A percentile compares a stretch with the other conserved stretches of the same genome.
These are phyloP conservation scores for Kurtzmaniella quercitrusa DNA, from an alignment of 1,139 yeast genomes.

Conservation along the genomic window DNA sequence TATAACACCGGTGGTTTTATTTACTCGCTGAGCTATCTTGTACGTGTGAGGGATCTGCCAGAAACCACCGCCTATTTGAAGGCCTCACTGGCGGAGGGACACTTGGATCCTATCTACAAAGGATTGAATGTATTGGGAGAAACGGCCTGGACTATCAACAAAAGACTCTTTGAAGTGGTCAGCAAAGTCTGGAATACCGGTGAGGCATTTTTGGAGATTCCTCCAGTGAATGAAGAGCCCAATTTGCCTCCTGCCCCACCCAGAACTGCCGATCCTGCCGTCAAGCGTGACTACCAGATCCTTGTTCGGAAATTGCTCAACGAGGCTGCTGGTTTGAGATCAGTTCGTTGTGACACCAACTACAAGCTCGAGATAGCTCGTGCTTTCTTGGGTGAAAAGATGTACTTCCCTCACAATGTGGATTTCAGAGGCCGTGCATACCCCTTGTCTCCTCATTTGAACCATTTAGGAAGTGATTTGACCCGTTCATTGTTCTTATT, in stretches of 20 bases:
- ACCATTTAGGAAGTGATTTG: conserved; percentile 88
- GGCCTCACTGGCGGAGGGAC: conserved; percentile 73
- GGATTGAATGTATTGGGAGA: conserved; percentile 87
- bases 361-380: conserved; percentile 94
- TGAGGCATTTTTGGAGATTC: conserved; percentile 73
- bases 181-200: conserved; percentile 87
- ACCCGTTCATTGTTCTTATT: conserved; percentile 80
- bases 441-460: conserved; percentile 77
- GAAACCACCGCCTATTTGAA: conserved; percentile 86
- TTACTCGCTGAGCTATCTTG: conserved; percentile 56
- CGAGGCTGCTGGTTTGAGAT: conserved; percentile 64
- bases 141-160: conserved; percentile 92
- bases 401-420: conserved; percentile 89
- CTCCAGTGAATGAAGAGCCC: conserved; percentile 54
- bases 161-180: conserved; percentile 61
- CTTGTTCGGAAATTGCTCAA: conserved; percentile 53
- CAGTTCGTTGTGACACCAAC: conserved; percentile 90
- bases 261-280: conserved; percentile 65
- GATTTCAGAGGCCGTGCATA: conserved; percentile 97
- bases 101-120: conserved; percentile 61
- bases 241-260: conserved; percentile 64
- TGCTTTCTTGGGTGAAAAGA: conserved; percentile 83
- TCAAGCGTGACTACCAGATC: conserved; percentile 63
- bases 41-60: conserved; percentile 80
- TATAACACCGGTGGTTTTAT: conserved; percentile 83